Conservation (phyloP, 2,329 filamentous ascomycete genomes). For the Beauveria sp. region DNA sequence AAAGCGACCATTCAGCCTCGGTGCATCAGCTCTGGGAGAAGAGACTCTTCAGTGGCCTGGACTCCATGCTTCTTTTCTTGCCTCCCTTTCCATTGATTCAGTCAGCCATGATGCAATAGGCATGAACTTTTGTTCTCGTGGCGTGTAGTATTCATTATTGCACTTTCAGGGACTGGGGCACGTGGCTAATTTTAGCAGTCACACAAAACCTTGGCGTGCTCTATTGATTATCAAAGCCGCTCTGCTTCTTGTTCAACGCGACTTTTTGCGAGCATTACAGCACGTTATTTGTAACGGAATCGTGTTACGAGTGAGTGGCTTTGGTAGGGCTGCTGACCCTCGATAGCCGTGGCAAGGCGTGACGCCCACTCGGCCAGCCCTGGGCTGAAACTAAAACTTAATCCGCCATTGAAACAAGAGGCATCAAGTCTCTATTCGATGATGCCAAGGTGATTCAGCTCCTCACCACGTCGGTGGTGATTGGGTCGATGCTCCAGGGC, state of each 20-base stretch:
- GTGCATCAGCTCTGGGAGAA: neutral
- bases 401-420: neutral
- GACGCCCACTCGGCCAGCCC: neutral
- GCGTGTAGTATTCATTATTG: neutral
- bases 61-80: neutral
- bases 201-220: neutral
- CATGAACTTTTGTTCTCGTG: constrained; percentile 4
- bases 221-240: neutral
- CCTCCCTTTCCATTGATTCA: neutral
- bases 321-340: neutral
- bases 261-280: neutral
- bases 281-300: constrained; percentile 1
- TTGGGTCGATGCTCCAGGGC: neutral
- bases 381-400: neutral
- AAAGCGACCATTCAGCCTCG: neutral
- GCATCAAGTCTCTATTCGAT: neutral
- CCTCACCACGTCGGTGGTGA: neutral
- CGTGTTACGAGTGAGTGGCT: neutral
- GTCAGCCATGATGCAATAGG: neutral
- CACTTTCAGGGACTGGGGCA: neutral
- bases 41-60: neutral
- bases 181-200: constrained; percentile 1
- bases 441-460: neutral
- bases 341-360: neutral
- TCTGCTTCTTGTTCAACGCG: neutral